Percentiles rank a stretch among this genome's conserved stretches.
These are phyloP conservation scores for Penicillium sp. DNA, from an alignment of 2,329 filamentous ascomycete species.

Conservation along the genomic window DNA sequence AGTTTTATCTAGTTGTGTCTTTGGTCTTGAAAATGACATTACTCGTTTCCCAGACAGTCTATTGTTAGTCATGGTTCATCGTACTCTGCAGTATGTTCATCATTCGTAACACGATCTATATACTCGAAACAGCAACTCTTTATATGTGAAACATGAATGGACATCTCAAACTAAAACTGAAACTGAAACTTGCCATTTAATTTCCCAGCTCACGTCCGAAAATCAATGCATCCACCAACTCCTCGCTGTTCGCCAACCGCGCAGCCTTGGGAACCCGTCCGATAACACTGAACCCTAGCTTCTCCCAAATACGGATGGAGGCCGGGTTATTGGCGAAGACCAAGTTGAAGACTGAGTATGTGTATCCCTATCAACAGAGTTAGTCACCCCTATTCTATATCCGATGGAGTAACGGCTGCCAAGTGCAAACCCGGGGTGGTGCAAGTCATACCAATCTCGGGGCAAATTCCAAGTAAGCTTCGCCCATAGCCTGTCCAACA, in stretches of 20 bases:
- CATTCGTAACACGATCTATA: slow-evolving; percentile 1
- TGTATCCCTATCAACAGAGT: slow-evolving; percentile 35
- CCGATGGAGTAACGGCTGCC: not conserved
- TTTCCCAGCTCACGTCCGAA: slow-evolving; percentile 36
- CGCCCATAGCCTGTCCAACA: slow-evolving; percentile 39
- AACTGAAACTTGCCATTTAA: not conserved
- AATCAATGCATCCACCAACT: slow-evolving; percentile 42
- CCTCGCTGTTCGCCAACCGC: slow-evolving; percentile 38
- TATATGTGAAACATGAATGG: not conserved
- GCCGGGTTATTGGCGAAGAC: slow-evolving; percentile 44
- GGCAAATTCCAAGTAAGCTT: slow-evolving; percentile 39
- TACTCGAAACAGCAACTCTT: not conserved
- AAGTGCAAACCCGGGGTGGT: not conserved
- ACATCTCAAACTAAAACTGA: not conserved
- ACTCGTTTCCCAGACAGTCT: not conserved
- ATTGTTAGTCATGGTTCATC: not conserved
- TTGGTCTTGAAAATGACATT: slow-evolving; percentile 3
- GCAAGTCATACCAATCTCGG: slow-evolving; percentile 34
- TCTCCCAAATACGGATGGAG: slow-evolving; percentile 42
- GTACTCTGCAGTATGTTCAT: not conserved
- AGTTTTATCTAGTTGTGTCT: slow-evolving; percentile 16
- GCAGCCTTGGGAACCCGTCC: slow-evolving; percentile 40
- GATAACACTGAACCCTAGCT: slow-evolving; percentile 39
- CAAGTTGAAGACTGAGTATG: slow-evolving; percentile 44
- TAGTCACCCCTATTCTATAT: not conserved